A percentile compares a stretch with the other conserved stretches of the same genome.
Evolutionary conservation across 2,329 filamentous ascomycete genomes (phyloP).

Genomic region (Zymoseptoria crescenta): DNA sequence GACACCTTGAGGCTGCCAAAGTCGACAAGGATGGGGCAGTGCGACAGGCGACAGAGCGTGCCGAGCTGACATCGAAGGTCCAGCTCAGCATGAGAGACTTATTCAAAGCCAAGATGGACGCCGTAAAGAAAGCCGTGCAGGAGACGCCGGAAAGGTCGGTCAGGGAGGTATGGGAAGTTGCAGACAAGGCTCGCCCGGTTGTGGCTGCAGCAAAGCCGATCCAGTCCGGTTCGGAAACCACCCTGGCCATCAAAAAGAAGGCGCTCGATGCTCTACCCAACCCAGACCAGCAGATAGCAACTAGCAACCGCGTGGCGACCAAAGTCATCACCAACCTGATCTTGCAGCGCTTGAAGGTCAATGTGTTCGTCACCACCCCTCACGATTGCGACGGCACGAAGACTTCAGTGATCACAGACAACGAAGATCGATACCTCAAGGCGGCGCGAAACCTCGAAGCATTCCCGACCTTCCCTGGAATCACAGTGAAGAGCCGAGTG

Average conservation of each 20-base stretch:
- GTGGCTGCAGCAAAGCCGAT: conserved; percentile 16
- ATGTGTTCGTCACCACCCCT: not conserved
- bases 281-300: not conserved
- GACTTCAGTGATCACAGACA: no score
- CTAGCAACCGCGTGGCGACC: not conserved
- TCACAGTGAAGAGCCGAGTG: not conserved
- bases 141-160: conserved; percentile 81
- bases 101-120: conserved; percentile 63
- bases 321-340: not conserved
- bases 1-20: conserved; percentile 20
- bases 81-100: conserved; percentile 64
- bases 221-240: conserved; percentile 5
- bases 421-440: no score
- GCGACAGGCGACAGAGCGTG: conserved; percentile 25
- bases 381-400: not conserved
- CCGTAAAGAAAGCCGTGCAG: conserved; percentile 71
- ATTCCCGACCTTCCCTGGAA: not conserved
- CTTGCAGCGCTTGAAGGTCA: not conserved
- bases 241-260: not conserved
- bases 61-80: conserved; percentile 53
- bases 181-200: conserved; percentile 50
- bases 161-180: conserved; percentile 76
- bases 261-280: not conserved
- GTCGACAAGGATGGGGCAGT: conserved; percentile 29
- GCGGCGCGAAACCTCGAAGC: not conserved